phyloP scores from a whole-genome alignment of 78 protist species.

The Guillardia theta region DNA sequence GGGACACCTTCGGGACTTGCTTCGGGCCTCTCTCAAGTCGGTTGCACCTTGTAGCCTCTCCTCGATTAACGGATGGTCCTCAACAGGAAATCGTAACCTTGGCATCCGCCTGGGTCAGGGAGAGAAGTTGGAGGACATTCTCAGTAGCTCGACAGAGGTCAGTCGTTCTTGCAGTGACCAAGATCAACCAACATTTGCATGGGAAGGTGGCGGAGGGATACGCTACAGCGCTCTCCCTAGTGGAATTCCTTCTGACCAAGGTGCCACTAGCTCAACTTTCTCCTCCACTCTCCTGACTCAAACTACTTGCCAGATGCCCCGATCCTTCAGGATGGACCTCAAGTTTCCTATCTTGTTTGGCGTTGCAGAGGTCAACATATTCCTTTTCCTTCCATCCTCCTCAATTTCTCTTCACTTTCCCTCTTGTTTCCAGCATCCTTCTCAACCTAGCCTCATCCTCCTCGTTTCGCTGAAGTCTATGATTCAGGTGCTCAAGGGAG shows the following conservation, averaged over 20 bases:
- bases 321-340: neutral
- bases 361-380: constrained; percentile 22
- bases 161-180: too few relatives aligned
- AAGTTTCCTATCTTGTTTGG: constrained; percentile 48
- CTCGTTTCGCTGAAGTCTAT: too few relatives aligned
- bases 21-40: constrained; percentile 53
- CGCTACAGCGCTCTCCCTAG: constrained; percentile 1
- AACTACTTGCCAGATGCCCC: neutral
- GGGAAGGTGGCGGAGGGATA: constrained; percentile 46
- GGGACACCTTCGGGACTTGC: constrained; percentile 67
- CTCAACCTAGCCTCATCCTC: too few relatives aligned
- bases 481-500: neutral
- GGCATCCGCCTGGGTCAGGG: constrained; percentile 58
- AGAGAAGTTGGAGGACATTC: constrained; percentile 55
- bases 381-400: too few relatives aligned
- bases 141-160: constrained; percentile 39
- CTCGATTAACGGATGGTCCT: neutral
- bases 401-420: too few relatives aligned
- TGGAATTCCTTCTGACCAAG: neutral
- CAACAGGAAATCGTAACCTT: constrained; percentile 24
- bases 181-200: too few relatives aligned
- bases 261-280: neutral
- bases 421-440: too few relatives aligned
- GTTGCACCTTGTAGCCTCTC: neutral
- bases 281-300: neutral